phyloP scores from a whole-genome alignment of 768 basidiomycete genomes.

The Suillus subalutaceus region DNA sequence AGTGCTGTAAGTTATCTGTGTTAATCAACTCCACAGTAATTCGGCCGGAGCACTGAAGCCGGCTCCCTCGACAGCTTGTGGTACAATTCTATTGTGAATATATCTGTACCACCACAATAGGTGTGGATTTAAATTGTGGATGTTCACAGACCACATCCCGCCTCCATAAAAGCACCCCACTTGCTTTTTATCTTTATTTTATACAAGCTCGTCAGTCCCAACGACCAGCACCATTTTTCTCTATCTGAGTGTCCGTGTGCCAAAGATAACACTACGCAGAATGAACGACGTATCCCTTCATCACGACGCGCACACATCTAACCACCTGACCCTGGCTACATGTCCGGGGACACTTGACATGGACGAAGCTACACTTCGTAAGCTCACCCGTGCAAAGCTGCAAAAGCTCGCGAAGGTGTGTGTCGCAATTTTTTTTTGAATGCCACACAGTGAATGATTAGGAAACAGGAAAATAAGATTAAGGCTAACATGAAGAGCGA shows the following conservation, averaged over 20 bases:
- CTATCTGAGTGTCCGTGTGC: background rate
- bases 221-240: background rate
- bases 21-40: background rate
- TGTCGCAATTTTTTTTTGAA: background rate
- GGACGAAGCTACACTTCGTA: constrained; percentile 24
- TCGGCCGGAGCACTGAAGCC: background rate
- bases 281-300: background rate
- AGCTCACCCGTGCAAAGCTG: constrained; percentile 25
- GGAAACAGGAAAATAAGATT: constrained; percentile 22
- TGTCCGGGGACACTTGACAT: background rate
- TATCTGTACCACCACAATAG: background rate
- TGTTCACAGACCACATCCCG: background rate
- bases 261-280: background rate
- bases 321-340: background rate
- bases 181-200: background rate
- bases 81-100: background rate
- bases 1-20: background rate
- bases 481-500: constrained; percentile 32
- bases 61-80: background rate
- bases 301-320: background rate
- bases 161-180: background rate
- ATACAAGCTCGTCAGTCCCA: background rate
- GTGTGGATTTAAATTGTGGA: background rate
- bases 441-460: background rate
- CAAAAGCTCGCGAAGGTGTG: constrained; percentile 32